Evolutionary conservation across 1,284 basidiomycete species (phyloP), one percentile per base, ranked within the genome.

Genomic region (Golubevia pallescens): DNA sequence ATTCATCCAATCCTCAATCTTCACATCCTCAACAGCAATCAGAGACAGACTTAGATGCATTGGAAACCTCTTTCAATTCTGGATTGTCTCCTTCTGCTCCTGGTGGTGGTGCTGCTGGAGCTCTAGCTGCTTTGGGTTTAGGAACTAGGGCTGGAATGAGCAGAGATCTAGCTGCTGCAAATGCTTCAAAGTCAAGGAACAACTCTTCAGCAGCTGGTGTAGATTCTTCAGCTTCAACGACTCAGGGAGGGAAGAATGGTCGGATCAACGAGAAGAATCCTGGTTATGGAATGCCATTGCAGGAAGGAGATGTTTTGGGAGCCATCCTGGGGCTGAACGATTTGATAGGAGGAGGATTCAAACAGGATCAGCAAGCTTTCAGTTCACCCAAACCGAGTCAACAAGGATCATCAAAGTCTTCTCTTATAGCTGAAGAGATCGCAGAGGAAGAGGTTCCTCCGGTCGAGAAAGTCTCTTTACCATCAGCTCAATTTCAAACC

Each of bases 221-320:
- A 10, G 13, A 10, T 14, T 57, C 55, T 14, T 57, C 10, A 13
- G 10, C 23, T 14, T 14, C 10, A 13, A 16, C 10, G 10, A 14
- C 55, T 57, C 13, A 10, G 10, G 23, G 32, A 24, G 14, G 23
- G 23, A 24, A 24, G 23, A 54, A 23, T 23, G 19, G 21, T 54
- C 19, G 21, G 53, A 16, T n/a, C 23, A 57, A 24, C 32, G 13
- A 34, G 32, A 34, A 19, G 13, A 16, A 6, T n/a, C 14, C 55
- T n/a, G 55, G 32, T n/a, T 24, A 24, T 34, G 23, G 55, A 34
- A 48, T 48, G 42, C 42, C 8, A 28, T 68, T 80, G 21, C 62
- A 77, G 23, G 70, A 74, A 23, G 78, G 78, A 19, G 78, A 80
- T 32, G 77, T 80, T 20, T 69, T 80, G 10, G 77, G 78, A 4